Evolutionary conservation across 306 rosid genomes (phyloP), one percentile per base, ranked within the genome.

Genomic region (Trifolium fragiferum): DNA sequence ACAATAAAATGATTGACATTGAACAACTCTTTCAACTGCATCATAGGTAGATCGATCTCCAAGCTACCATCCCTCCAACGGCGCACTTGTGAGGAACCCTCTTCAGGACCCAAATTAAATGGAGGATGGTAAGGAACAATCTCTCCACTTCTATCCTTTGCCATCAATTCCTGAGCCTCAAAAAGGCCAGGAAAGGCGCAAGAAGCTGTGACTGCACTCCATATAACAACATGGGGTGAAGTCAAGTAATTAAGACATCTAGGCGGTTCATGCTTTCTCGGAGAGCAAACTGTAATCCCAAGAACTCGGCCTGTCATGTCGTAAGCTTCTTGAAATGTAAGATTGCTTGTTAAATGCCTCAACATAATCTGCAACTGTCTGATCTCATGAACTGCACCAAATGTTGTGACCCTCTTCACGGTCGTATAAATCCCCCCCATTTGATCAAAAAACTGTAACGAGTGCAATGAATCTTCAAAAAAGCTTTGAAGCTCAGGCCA

Each of bases 201-300:
- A 63, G 98, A 94, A 73, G 98, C 98, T 1, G 96, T 94, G 70
- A 94, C 98, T 35, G 98, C 98, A 79, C 98, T 94, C 98, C 98
- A 94, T 88, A 94, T 91, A 60, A 94, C 97, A 84, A 94, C 98
- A 78, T 94, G 96, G 38, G 98, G 98, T 18, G 98, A 94, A 16
- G 98, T 94, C 87, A 94, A 77, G 87, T 94, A 94, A 83, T 94
- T 94, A 32, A 94, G 98, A 83, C 96, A 94, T 84, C 98, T 92
- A 43, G 98, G 98, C 2, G 98, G 98, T 65, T 94, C 98, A 20
- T 94, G 98, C 90, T 90, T 94, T 76, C 98, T 86, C 0, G 97
- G 96, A 4, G 98, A 94, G 81, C 97, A 94, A 74, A 94, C 98
- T 0, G 96, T 94, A 75, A 94, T 94, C 81, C 98, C 97, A 18